phyloP scores from a whole-genome alignment of 352 stramenopile species.

The Globisporangium abappressorium region DNA sequence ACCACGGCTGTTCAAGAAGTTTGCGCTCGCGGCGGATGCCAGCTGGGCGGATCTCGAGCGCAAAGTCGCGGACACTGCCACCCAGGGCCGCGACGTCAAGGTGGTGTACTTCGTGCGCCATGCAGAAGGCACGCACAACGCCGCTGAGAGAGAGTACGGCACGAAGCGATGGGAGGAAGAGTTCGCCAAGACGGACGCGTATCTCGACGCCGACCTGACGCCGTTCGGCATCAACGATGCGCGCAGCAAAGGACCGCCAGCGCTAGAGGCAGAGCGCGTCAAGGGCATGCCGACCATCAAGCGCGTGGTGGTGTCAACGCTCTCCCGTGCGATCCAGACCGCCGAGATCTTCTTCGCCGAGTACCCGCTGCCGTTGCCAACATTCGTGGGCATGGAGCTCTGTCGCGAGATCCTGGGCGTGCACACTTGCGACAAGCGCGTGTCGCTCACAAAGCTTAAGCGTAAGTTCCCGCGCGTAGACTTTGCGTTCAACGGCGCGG shows the following conservation, averaged over 20 bases:
- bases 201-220: slow-evolving; percentile 64
- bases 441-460: slow-evolving; percentile 37
- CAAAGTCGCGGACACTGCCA: slow-evolving; percentile 11
- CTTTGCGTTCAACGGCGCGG: slow-evolving; percentile 30
- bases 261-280: slow-evolving; percentile 33
- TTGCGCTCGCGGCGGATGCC: slow-evolving; percentile 20
- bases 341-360: slow-evolving; percentile 57
- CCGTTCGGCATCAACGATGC: slow-evolving; percentile 55
- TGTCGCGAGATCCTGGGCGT: slow-evolving; percentile 65
- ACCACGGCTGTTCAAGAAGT: slow-evolving; percentile 32
- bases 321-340: slow-evolving; percentile 72
- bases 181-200: slow-evolving; percentile 51
- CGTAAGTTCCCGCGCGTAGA: slow-evolving; percentile 62
- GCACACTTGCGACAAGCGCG: slow-evolving; percentile 69
- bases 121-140: slow-evolving; percentile 75
- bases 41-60: slow-evolving; percentile 29
- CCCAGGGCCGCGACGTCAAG: slow-evolving; percentile 37
- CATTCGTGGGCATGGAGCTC: slow-evolving; percentile 57
- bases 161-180: slow-evolving; percentile 55
- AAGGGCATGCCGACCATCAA: slow-evolving; percentile 60
- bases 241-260: slow-evolving; percentile 31
- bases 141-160: slow-evolving; percentile 46
- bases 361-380: slow-evolving; percentile 22
- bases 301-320: slow-evolving; percentile 62
- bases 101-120: slow-evolving; percentile 77